Evolutionary conservation across 352 stramenopile genomes (phyloP), one percentile per base, ranked within the genome.

Genomic region (Globisporangium paroecandrum): DNA sequence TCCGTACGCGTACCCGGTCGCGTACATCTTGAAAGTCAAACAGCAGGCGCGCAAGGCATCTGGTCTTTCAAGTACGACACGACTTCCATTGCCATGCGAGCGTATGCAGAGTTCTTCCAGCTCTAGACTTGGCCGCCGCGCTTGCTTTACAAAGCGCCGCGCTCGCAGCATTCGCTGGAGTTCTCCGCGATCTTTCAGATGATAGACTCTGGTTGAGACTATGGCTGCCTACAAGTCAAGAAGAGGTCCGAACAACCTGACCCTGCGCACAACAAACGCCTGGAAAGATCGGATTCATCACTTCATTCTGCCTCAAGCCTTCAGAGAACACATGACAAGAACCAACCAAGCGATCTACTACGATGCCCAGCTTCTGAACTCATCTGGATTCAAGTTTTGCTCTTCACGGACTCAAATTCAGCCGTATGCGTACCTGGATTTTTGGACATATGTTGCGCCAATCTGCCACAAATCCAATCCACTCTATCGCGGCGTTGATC

Each of bases 51-150:
- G 7, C 25, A 38, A 12, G 49, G 24, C 13, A 34, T 60, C 34
- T 77, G 72, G 72, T 22, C 43, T 46, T 75, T 71, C 58, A 77
- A 77, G 32, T 77, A 71, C 58, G 65, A 77, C 47, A 69, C 69
- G 18, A 77, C 69, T 32, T 76, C 66, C 34, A 49, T 70, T 9
- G 46, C 38, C 1, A 62, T 75, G 62, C 69, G 72, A 12, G 63
- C 65, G 12, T 43, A 69, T 9, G 66, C 66, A 1, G n/a, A 70
- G 49, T 27, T 59, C 15, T 57, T 73, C 9, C 15, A 56, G 18
- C 27, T 73, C 18, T 3, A 34, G 5, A 18, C 62, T 6, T 75
- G 69, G 69, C 25, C 65, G 12, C 25, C 69, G n/a, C 75, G 72
- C 32, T 46, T 75, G 32, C 34, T 70, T 5, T 77, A 75, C 62